Evolutionary conservation across 2,329 filamentous ascomycete genomes (phyloP).

Genomic region (Apiospora phragmitis): DNA sequence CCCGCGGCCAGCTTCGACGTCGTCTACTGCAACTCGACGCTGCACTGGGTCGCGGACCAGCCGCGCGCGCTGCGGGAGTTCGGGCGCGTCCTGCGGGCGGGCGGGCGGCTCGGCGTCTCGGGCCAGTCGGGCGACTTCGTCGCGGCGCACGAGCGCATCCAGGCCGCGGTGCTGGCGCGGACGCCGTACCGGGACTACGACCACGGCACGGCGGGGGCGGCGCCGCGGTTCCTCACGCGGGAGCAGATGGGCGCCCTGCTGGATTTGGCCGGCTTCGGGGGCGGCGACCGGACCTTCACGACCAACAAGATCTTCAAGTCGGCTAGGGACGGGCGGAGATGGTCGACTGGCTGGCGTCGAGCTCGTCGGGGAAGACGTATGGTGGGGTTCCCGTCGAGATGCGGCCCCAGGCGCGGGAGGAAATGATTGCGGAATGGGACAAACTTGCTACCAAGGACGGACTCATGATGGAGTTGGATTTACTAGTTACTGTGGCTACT

Average conservation of each 20-base stretch:
- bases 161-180: conserved; percentile 26
- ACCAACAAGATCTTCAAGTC: conserved; percentile 28
- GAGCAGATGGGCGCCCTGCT: conserved; percentile 23
- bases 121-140: conserved; percentile 23
- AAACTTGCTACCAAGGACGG: conserved; percentile 26
- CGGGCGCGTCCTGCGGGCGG: conserved; percentile 24
- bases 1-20: conserved; percentile 24
- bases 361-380: conserved; percentile 34
- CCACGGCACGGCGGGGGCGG: conserved; percentile 18
- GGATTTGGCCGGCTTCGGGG: conserved; percentile 21
- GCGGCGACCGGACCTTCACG: conserved; percentile 19
- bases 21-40: conserved; percentile 27
- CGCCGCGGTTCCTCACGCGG: conserved; percentile 26
- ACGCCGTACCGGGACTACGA: conserved; percentile 23
- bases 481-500: conserved; percentile 24
- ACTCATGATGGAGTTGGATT: conserved; percentile 32
- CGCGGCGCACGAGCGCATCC: conserved; percentile 22
- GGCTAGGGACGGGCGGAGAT: conserved; percentile 23
- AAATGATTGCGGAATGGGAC: conserved; percentile 32
- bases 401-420: conserved; percentile 26
- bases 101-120: conserved; percentile 22
- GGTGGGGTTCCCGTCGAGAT: conserved; percentile 31
- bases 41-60: conserved; percentile 30
- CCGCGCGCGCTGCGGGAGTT: conserved; percentile 22
- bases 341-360: conserved; percentile 33